phyloP scores from a whole-genome alignment of 2,329 filamentous ascomycete genomes.

The Diaporthe citriasiana region DNA sequence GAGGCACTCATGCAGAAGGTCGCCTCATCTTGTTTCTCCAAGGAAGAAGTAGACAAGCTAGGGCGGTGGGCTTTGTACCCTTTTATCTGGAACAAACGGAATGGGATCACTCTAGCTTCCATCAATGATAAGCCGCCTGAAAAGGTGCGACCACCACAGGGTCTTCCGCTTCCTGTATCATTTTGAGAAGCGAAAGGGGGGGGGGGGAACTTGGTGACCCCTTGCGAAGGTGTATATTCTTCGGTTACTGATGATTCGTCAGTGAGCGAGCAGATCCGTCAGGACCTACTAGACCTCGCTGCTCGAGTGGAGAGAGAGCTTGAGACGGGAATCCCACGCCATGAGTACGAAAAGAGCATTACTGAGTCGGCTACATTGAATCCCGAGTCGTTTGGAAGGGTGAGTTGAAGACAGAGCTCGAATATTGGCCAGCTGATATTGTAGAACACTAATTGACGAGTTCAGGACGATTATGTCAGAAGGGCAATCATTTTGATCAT shows the following conservation, averaged over 20 bases:
- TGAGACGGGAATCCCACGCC: not conserved
- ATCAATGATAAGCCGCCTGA: not conserved
- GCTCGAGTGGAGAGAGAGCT: not conserved
- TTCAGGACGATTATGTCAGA: not conserved
- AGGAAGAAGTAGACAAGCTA: not conserved
- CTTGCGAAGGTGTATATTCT: too few relatives aligned
- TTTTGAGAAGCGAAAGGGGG: too few relatives aligned
- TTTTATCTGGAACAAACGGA: not conserved
- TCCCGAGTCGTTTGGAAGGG: too few relatives aligned
- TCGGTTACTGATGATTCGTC: too few relatives aligned
- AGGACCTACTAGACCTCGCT: too few relatives aligned
- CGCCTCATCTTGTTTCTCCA: rapidly evolving
- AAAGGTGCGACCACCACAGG: not conserved
- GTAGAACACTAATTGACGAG: too few relatives aligned
- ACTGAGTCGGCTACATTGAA: too few relatives aligned
- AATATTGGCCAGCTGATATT: too few relatives aligned
- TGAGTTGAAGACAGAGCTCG: not conserved
- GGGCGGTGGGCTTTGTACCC: not conserved
- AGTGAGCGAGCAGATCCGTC: too few relatives aligned
- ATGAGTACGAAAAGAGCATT: too few relatives aligned
- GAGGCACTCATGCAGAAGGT: not conserved
- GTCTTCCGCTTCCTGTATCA: too few relatives aligned
- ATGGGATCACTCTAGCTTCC: not conserved
- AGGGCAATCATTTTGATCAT: not conserved
- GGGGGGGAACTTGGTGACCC: too few relatives aligned